phyloP scores from a whole-genome alignment of 1,284 basidiomycete species.

The Puccinia coronata region DNA sequence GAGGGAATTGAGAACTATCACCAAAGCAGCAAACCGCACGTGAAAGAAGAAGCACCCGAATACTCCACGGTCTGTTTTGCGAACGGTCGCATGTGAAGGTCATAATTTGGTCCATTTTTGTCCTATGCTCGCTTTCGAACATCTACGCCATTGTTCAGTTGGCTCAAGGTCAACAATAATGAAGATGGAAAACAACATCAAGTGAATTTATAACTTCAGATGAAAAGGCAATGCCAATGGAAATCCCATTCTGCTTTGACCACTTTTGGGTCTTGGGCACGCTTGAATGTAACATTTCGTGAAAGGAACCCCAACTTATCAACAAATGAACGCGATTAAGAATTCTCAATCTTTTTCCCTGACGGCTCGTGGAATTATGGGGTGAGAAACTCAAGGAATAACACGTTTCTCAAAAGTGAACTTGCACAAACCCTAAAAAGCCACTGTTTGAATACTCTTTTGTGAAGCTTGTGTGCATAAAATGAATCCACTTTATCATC shows the following conservation, averaged over 20 bases:
- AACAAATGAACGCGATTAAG: no score
- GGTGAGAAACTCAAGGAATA: no score
- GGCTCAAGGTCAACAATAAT: constrained; percentile 20
- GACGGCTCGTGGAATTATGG: no score
- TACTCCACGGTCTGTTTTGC: constrained; percentile 19
- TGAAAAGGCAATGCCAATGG: not conserved
- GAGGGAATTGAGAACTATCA: not conserved
- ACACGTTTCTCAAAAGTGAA: no score
- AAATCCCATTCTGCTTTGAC: not conserved
- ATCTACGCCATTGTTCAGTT: constrained; percentile 46
- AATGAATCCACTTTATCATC: no score
- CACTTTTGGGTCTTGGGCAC: not conserved
- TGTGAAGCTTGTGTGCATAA: no score
- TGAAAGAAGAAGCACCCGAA: not conserved
- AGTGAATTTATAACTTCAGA: not conserved
- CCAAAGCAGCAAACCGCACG: not conserved
- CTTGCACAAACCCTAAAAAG: no score
- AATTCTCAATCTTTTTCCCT: no score
- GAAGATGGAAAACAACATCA: no score
- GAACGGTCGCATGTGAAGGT: not conserved
- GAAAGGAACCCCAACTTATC: not conserved
- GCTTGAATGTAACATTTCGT: not conserved
- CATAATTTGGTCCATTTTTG: constrained; percentile 20
- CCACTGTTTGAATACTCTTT: no score
- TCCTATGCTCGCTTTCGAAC: constrained; percentile 36